A percentile compares a stretch with the other conserved stretches of the same genome.
Conservation (phyloP, 2,329 filamentous ascomycete species). For the Leptographium flavum region DNA sequence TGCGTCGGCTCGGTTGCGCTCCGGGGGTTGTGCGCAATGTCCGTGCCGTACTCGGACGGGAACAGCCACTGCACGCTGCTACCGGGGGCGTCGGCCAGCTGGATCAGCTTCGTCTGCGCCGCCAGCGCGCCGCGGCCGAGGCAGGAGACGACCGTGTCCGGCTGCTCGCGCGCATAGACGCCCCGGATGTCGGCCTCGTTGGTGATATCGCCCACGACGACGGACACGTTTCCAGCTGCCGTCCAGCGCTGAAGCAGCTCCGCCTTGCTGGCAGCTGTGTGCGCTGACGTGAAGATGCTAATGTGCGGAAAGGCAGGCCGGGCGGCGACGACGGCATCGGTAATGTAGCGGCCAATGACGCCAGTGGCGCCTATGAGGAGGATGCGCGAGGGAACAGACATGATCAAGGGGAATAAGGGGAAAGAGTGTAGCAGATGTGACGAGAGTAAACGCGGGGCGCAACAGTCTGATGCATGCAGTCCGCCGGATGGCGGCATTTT, state of each 20-base stretch:
- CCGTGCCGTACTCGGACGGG: slow-evolving; percentile 54
- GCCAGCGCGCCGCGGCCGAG: slow-evolving; percentile 49
- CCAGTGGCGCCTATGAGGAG: slow-evolving; percentile 22
- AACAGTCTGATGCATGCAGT: too few relatives aligned
- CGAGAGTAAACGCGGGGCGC: too few relatives aligned
- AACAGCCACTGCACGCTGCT: slow-evolving; percentile 48
- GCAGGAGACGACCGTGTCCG: slow-evolving; percentile 52
- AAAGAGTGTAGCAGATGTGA: too few relatives aligned
- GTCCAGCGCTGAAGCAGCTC: slow-evolving; percentile 27
- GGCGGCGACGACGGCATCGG: slow-evolving; percentile 18
- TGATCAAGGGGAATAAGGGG: too few relatives aligned
- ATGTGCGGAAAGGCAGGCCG: slow-evolving; percentile 17
- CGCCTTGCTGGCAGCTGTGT: slow-evolving; percentile 34
- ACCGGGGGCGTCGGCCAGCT: slow-evolving; percentile 38
- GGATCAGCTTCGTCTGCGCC: slow-evolving; percentile 46
- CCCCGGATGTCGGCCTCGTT: slow-evolving; percentile 35
- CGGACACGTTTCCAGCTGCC: slow-evolving; percentile 28
- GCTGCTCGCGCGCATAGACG: slow-evolving; percentile 39
- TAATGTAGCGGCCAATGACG: slow-evolving; percentile 21
- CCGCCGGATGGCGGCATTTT: too few relatives aligned
- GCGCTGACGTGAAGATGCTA: slow-evolving; percentile 27
- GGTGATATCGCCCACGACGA: slow-evolving; percentile 40
- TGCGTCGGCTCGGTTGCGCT: slow-evolving; percentile 51
- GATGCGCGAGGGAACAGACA: slow-evolving; percentile 7
- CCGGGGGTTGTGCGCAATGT: slow-evolving; percentile 43